Conservation (phyloP, 192 early-diverging fungal species). For the Phycomyces blakesleeanus region DNA sequence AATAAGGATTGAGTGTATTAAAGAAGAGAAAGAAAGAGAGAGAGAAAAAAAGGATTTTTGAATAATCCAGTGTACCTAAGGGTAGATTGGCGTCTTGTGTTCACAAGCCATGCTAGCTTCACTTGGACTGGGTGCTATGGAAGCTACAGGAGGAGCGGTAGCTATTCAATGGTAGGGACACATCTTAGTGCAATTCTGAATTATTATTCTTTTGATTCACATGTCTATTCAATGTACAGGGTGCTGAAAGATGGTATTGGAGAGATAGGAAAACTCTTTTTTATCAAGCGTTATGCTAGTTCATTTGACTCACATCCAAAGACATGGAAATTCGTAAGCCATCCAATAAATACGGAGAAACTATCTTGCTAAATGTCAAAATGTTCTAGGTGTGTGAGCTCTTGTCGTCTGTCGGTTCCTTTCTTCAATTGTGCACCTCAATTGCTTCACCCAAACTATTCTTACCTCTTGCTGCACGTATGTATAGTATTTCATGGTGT, state of each 20-base stretch:
- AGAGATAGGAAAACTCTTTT: constrained; percentile 66
- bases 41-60: too few species aligned
- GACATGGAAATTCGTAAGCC: constrained; percentile 61
- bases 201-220: background rate
- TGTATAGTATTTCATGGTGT: background rate
- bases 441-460: constrained; percentile 47
- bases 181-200: too few species aligned
- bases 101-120: constrained; percentile 63
- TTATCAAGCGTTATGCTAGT: constrained; percentile 63
- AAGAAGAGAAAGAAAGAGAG: too few species aligned
- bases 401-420: constrained; percentile 50
- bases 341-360: background rate
- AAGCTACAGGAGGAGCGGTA: constrained; percentile 57
- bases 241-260: constrained; percentile 66
- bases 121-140: constrained; percentile 48
- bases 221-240: constrained; percentile 13
- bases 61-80: background rate
- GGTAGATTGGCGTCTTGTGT: constrained; percentile 59
- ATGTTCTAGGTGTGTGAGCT: constrained; percentile 48
- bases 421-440: constrained; percentile 55
- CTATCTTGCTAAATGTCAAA: background rate
- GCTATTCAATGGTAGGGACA: constrained; percentile 57
- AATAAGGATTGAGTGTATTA: constrained; percentile 8
- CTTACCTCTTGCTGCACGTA: constrained; percentile 50
- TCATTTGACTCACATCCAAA: constrained; percentile 72